Conservation (phyloP, 352 stramenopile genomes). For the Hyaloperonospora arabidopsidis region DNA sequence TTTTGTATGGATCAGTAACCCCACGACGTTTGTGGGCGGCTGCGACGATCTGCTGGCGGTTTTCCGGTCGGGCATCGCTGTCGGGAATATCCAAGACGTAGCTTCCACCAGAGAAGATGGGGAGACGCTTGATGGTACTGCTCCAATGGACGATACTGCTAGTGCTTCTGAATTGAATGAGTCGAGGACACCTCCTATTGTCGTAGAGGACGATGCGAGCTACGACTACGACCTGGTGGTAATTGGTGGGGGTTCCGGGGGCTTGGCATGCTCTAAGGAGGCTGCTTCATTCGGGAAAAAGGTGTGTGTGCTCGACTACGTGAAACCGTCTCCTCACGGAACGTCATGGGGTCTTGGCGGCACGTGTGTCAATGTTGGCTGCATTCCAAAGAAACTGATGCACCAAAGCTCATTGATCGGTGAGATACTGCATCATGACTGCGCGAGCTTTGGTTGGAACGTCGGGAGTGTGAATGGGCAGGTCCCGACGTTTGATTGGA, state of each 20-base stretch:
- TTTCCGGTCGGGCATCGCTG: conserved; percentile 45
- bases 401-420: conserved; percentile 92
- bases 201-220: conserved; percentile 15
- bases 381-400: conserved; percentile 99
- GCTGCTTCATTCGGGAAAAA: conserved; percentile 88
- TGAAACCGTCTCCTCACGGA: conserved; percentile 81
- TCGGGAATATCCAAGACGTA: conserved; percentile 12
- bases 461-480: conserved; percentile 5
- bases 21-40: conserved; percentile 51
- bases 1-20: conserved; percentile 62
- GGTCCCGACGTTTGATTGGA: conserved; percentile 78
- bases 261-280: conserved; percentile 93
- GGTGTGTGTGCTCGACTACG: conserved; percentile 95
- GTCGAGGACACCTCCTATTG: not conserved
- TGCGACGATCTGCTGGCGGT: conserved; percentile 56
- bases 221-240: conserved; percentile 84
- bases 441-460: conserved; percentile 84
- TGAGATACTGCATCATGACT: conserved; percentile 84
- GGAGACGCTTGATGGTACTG: conserved; percentile 1
- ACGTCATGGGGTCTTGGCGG: conserved; percentile 90
- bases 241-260: conserved; percentile 76
- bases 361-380: conserved; percentile 99
- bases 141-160: not conserved
- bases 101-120: conserved; percentile 2
- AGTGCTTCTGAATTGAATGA: conserved; percentile 2